phyloP scores from a whole-genome alignment of 2,329 filamentous ascomycete genomes.

The Exophiala sideris region DNA sequence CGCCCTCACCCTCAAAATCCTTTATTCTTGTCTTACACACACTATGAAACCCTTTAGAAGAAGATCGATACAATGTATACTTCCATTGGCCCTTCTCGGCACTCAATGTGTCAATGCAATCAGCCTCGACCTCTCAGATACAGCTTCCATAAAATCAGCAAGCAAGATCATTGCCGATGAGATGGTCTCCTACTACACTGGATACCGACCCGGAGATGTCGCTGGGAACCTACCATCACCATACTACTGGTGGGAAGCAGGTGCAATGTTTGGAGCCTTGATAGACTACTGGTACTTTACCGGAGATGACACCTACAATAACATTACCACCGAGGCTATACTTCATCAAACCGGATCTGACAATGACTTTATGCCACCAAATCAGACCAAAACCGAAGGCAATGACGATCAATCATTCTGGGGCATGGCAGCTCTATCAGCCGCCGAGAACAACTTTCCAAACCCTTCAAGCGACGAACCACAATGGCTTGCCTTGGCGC shows the following conservation, averaged over 20 bases:
- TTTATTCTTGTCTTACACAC: neutral
- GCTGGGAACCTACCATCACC: conserved; percentile 51
- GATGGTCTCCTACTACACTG: conserved; percentile 53
- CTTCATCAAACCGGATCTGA: conserved; percentile 70
- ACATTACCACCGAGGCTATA: conserved; percentile 64
- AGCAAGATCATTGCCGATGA: conserved; percentile 44
- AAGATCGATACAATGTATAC: conserved; percentile 12
- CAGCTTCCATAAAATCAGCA: conserved; percentile 47
- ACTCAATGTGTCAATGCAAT: conserved; percentile 23
- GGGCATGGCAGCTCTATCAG: conserved; percentile 76
- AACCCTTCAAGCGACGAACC: conserved; percentile 61
- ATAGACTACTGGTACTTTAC: conserved; percentile 86
- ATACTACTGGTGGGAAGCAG: conserved; percentile 68
- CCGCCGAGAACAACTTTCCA: conserved; percentile 72
- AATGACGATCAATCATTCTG: conserved; percentile 71
- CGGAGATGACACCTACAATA: conserved; percentile 68
- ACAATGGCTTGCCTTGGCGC: conserved; percentile 73
- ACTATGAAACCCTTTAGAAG: conserved; percentile 22
- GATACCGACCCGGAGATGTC: conserved; percentile 47
- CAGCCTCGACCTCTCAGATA: conserved; percentile 21
- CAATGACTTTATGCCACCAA: conserved; percentile 71
- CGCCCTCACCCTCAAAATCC: no score
- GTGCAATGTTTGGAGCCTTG: conserved; percentile 66
- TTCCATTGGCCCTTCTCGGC: conserved; percentile 13
- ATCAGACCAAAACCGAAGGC: conserved; percentile 45